Evolutionary conservation across 2,329 filamentous ascomycete species (phyloP).

Genomic region (Ascochyta viciae-villosae): DNA sequence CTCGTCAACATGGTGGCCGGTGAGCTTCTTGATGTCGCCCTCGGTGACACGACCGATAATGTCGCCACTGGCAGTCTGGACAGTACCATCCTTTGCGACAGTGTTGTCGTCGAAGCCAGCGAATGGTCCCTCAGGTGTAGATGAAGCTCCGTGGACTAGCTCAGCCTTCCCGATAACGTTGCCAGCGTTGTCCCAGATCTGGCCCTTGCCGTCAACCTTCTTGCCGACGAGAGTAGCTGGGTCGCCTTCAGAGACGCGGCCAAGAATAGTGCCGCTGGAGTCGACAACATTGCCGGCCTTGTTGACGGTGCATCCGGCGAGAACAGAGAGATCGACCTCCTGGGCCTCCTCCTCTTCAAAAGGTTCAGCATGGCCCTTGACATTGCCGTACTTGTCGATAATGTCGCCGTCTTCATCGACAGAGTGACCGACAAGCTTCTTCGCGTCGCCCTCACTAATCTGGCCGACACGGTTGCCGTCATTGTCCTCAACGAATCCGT

Average conservation of each 20-base stretch:
- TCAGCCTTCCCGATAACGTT: constrained; percentile 67
- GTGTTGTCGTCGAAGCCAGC: constrained; percentile 64
- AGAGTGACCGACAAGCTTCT: constrained; percentile 72
- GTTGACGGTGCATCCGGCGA: constrained; percentile 69
- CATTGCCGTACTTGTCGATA: constrained; percentile 74
- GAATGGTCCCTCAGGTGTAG: constrained; percentile 63
- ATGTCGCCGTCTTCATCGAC: constrained; percentile 87
- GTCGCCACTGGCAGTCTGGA: constrained; percentile 55
- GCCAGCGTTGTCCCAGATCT: constrained; percentile 69
- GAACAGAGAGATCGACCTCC: constrained; percentile 63
- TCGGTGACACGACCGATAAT: constrained; percentile 60
- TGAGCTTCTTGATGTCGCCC: constrained; percentile 60
- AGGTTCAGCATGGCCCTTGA: constrained; percentile 66
- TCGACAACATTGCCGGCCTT: constrained; percentile 69
- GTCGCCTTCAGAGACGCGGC: constrained; percentile 65
- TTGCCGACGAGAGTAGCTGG: constrained; percentile 63
- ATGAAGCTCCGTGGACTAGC: constrained; percentile 61
- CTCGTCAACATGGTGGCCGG: constrained; percentile 59
- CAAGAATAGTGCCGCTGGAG: constrained; percentile 63
- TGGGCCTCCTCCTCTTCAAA: constrained; percentile 59
- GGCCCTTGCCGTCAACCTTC: constrained; percentile 68
- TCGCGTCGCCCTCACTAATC: constrained; percentile 73
- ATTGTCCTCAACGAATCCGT: constrained; percentile 76
- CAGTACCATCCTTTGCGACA: constrained; percentile 65
- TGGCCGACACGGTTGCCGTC: constrained; percentile 79